Evolutionary conservation across 345 rosid genomes (phyloP), one percentile per base, ranked within the genome.

Genomic region (Euphorbia peplus): DNA sequence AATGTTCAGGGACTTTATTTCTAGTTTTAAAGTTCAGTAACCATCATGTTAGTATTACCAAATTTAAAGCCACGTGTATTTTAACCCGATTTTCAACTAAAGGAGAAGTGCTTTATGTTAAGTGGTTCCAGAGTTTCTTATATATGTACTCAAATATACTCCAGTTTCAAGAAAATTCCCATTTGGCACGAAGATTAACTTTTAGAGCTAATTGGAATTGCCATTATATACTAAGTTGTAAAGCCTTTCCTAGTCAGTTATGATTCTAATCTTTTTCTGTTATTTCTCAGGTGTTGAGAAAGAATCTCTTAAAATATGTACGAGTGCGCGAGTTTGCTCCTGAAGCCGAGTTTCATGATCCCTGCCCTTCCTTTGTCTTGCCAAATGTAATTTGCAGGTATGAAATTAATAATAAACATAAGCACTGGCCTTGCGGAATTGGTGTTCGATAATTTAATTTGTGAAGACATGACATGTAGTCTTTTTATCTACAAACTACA

Each of bases 321-420:
- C 82, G 77, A n/a, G 84, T 90, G 24, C 80, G 76, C 81, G 98
- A 92, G 75, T 88, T 74, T 76, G 90, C 88, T 75, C 92, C 90
- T 52, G 96, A 92, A 83, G 96, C 93, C 11, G 93, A 85, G 73
- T 88, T 88, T 82, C 79, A 53, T 63, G 87, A 83, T 78, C 83
- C 88, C 46, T 83, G 83, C 59, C 85, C 86, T 48, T 87, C 92
- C 64, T 92, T 88, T 68, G 74, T 85, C 78, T 76, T 89, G 59
- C 92, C 97, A 19, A 89, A 86, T 65, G 93, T 93, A 60, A 85
- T 89, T 74, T 90, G 96, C 97, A 90, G 97, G 95, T 89, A 80
- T 64, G 64, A 50, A 32, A 61, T 29, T 42, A 26, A n/a, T 24
- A 1, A 4, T 12, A 3, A 50, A 58, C 22, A 18, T 50, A 19